Percentiles rank a stretch among this genome's conserved stretches.
phyloP scores from a whole-genome alignment of 768 basidiomycete genomes.

The Russula ochroleuca region DNA sequence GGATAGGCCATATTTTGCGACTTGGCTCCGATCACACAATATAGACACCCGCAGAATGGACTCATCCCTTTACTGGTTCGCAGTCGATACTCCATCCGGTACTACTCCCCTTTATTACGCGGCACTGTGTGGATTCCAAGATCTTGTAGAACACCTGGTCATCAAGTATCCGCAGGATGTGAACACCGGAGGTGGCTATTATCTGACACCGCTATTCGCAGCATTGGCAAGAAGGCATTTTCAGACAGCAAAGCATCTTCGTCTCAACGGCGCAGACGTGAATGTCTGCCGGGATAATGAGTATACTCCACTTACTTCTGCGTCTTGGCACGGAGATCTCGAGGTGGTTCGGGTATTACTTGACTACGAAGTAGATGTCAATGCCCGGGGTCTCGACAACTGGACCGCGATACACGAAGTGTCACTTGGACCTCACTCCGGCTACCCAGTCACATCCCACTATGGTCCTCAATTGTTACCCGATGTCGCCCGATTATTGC shows the following conservation, averaged over 20 bases:
- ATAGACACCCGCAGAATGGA: background rate
- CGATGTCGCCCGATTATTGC: background rate
- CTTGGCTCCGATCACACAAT: background rate
- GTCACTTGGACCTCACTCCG: background rate
- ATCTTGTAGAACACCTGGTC: background rate
- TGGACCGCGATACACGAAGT: background rate
- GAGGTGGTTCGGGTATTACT: background rate
- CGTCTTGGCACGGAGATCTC: background rate
- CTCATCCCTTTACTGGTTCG: background rate
- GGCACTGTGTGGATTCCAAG: background rate
- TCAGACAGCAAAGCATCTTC: background rate
- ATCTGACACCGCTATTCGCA: background rate
- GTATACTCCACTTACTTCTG: background rate
- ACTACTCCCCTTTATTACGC: background rate
- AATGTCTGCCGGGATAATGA: rapidly evolving
- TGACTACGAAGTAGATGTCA: background rate
- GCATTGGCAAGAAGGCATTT: background rate
- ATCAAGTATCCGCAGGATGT: background rate
- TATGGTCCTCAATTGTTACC: background rate
- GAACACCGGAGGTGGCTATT: background rate
- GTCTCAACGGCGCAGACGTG: background rate
- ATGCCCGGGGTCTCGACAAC: background rate
- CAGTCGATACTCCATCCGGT: background rate
- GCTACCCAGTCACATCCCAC: too few relatives aligned
- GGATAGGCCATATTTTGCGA: background rate